Conservation (phyloP, 306 rosid genomes). For the Dalbergia cultrata region DNA sequence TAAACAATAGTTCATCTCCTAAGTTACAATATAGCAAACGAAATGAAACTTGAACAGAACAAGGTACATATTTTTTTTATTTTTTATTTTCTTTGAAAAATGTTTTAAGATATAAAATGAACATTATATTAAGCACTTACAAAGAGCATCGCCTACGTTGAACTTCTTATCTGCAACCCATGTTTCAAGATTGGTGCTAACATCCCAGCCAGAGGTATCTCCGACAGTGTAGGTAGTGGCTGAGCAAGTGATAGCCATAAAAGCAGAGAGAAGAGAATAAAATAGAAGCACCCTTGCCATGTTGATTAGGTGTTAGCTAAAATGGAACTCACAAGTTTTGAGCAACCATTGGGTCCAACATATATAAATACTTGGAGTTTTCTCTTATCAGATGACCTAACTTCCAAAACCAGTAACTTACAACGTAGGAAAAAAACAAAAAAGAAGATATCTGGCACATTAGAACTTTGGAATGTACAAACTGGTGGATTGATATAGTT, state of each 20-base stretch:
- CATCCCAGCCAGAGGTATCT: constrained; percentile 92
- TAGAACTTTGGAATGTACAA: neutral
- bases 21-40: neutral
- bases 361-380: constrained; percentile 45
- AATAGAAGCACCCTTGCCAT: constrained; percentile 62
- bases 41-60: neutral
- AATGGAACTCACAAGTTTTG: neutral
- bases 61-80: neutral
- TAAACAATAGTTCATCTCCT: neutral
- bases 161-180: constrained; percentile 75
- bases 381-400: constrained; percentile 69
- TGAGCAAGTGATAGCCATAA: constrained; percentile 53
- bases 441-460: neutral
- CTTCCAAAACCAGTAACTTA: constrained; percentile 33
- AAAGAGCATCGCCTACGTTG: constrained; percentile 66
- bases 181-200: constrained; percentile 75
- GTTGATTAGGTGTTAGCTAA: neutral
- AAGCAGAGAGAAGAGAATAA: constrained; percentile 49
- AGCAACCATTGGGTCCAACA: constrained; percentile 4
- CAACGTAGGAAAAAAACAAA: neutral
- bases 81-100: neutral
- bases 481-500: neutral
- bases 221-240: constrained; percentile 82
- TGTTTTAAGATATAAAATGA: neutral
- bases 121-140: constrained; percentile 50